A percentile compares a stretch with the other conserved stretches of the same genome.
Conservation (phyloP, 2,329 filamentous ascomycete genomes). For the Hypoxylon sp. region DNA sequence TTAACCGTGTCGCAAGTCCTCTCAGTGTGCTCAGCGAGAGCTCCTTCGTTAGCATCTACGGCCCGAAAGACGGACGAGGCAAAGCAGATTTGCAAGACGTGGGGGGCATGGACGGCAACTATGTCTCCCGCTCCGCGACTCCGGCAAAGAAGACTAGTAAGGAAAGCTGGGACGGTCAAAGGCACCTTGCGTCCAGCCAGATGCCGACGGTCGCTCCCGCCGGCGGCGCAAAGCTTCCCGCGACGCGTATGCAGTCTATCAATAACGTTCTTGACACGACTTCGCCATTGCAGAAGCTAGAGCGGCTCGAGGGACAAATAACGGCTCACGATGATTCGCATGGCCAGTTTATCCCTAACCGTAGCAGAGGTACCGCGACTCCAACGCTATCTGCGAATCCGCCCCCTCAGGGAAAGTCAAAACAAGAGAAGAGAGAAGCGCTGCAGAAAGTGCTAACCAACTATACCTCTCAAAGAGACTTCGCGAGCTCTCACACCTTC, state of each 20-base stretch:
- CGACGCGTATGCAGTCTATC: constrained; percentile 54
- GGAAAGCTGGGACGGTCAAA: constrained; percentile 34
- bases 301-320: constrained; percentile 51
- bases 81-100: constrained; percentile 26
- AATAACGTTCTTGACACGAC: constrained; percentile 54
- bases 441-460: constrained; percentile 60
- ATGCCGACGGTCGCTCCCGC: constrained; percentile 45
- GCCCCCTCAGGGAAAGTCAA: constrained; percentile 42
- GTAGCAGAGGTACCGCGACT: constrained; percentile 32
- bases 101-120: constrained; percentile 37
- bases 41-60: constrained; percentile 72
- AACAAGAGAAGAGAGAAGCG: constrained; percentile 58
- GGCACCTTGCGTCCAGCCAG: constrained; percentile 36
- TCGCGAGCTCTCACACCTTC: constrained; percentile 53
- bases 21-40: constrained; percentile 73
- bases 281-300: constrained; percentile 61
- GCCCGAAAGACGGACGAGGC: constrained; percentile 43
- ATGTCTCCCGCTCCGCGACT: constrained; percentile 33
- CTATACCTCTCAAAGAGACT: constrained; percentile 51
- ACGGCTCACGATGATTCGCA: constrained; percentile 43
- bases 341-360: constrained; percentile 42
- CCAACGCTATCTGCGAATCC: constrained; percentile 26
- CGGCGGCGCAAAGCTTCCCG: constrained; percentile 41
- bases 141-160: constrained; percentile 28
- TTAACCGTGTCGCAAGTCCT: constrained; percentile 60